Conservation (phyloP, 2,329 filamentous ascomycete species). For the Immersiporthe knoxdaviesiana region DNA sequence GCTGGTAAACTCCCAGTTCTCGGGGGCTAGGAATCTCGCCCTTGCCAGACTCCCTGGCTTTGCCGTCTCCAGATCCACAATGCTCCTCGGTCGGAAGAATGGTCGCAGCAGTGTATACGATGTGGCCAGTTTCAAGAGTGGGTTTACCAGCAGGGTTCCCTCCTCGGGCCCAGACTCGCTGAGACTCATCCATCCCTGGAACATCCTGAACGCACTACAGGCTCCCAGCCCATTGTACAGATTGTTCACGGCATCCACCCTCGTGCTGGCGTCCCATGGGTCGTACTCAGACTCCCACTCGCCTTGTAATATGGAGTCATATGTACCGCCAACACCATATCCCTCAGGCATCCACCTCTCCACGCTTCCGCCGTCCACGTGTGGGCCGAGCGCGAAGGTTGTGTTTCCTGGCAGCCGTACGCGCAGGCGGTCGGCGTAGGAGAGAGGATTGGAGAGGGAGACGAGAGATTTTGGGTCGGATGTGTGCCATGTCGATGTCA, state of each 20-base stretch:
- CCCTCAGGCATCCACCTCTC: slow-evolving; percentile 75
- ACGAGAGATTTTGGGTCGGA: slow-evolving; percentile 42
- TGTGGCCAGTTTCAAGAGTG: slow-evolving; percentile 73
- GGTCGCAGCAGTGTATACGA: slow-evolving; percentile 82
- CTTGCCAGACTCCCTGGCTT: slow-evolving; percentile 11
- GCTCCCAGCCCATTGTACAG: slow-evolving; percentile 80
- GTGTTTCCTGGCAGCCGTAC: slow-evolving; percentile 73
- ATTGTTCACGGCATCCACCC: slow-evolving; percentile 71
- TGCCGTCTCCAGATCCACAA: slow-evolving; percentile 34
- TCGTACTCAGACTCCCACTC: slow-evolving; percentile 77
- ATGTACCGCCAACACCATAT: slow-evolving; percentile 70
- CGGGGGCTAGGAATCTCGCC: slow-evolving; percentile 47
- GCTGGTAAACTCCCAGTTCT: slow-evolving; percentile 64
- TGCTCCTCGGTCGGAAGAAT: slow-evolving; percentile 65
- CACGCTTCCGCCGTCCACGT: slow-evolving; percentile 73
- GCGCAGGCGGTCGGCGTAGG: slow-evolving; percentile 73
- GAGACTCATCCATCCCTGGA: slow-evolving; percentile 88
- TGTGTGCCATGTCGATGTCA: slow-evolving; percentile 40
- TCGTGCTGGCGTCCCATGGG: slow-evolving; percentile 75
- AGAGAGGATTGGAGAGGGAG: slow-evolving; percentile 58
- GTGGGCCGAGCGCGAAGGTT: slow-evolving; percentile 72
- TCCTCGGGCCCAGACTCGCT: slow-evolving; percentile 72
- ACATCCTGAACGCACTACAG: slow-evolving; percentile 84
- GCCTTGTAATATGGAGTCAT: slow-evolving; percentile 73
- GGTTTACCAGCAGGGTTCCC: slow-evolving; percentile 82